Conservation (phyloP, 148 eudicot species). For the Fagopyrum tataricum region DNA sequence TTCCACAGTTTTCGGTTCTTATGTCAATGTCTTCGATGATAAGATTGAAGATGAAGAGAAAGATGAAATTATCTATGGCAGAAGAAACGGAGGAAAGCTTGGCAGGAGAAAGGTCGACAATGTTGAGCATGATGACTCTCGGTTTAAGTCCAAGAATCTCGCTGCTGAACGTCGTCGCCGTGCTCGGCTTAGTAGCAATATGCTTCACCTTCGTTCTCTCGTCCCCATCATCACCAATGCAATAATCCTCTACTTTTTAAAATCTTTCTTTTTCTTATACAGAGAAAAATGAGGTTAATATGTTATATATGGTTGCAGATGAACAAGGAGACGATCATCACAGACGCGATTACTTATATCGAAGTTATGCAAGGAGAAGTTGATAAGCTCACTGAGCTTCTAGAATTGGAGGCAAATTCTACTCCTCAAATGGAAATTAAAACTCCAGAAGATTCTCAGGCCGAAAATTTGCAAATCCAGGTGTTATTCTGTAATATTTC, state of each 20-base stretch:
- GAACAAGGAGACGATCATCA: slow-evolving; percentile 65
- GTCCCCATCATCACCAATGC: slow-evolving; percentile 94
- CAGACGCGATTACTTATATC: slow-evolving; percentile 72
- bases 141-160: slow-evolving; percentile 73
- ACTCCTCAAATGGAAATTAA: slow-evolving; percentile 23
- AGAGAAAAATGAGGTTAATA: too few species aligned
- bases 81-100: slow-evolving; percentile 16
- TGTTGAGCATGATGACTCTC: slow-evolving; percentile 19
- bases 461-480: slow-evolving; percentile 43
- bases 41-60: slow-evolving; percentile 11
- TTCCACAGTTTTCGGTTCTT: slow-evolving; percentile 8
- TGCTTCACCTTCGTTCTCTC: slow-evolving; percentile 57
- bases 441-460: slow-evolving; percentile 19
- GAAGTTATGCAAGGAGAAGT: slow-evolving; percentile 43
- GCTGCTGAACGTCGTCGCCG: slow-evolving; percentile 65
- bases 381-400: slow-evolving; percentile 45
- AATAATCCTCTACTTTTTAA: slow-evolving; percentile 12
- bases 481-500: slow-evolving; percentile 18
- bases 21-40: slow-evolving; percentile 20
- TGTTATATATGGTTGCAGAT: slow-evolving; percentile 31
- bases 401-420: slow-evolving; percentile 37
- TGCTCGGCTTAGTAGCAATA: slow-evolving; percentile 53
- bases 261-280: background rate
- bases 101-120: slow-evolving; percentile 13
- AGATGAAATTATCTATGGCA: slow-evolving; percentile 3